Base-by-base conservation (phyloP, 306 rosid species). In the Gastrolobium villosum region DNA sequence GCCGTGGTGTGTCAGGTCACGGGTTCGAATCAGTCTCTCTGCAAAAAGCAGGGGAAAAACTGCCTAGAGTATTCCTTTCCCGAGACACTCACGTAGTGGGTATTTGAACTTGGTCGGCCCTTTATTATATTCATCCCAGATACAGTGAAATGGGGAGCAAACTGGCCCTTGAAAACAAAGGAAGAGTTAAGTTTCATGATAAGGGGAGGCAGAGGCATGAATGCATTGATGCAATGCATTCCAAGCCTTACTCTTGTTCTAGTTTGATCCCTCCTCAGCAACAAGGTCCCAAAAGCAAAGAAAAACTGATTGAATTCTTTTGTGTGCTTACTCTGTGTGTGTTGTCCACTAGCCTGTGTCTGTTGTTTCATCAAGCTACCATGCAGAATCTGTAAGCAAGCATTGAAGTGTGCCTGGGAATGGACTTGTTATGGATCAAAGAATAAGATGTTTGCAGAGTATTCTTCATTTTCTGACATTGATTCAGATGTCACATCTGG, bases 401-500 rank as follows among this genome's bases (percentile, higher is more conserved):
- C 72, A 2, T 41, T 80, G 5, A 50, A 72, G 71, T 81, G 59
- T 11, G 88, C 77, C 2, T 60, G 52, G 87, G 11, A 26, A 6
- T 70, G 93, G 82, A 72, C 70, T 62, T 79, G 86, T 68, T 65
- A 68, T 66, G 83, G 88, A 76, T 55, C 84, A 8, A 83, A 43
- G 72, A 83, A n/a, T 31, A 87, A 54, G 75, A 60, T 67, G 40
- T 56, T 44, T 65, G 84, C 84, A 2, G 80, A 67, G 0, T 87
- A 91, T 69, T 93, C 93, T 77, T 85, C 95, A 1, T 91, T 89
- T 83, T 93, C 95, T 32, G 98, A 91, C 65, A 61, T 50, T 63
- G 98, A 93, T 48, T 77, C 66, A 5, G 87, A 86, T 74, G 48
- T 11, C 30, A 49, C 63, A 10, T 75, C 70, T 57, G 73, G 61